Evolutionary conservation across 1,139 yeast genomes (phyloP).

Genomic region (Yamadazyma aaseri): DNA sequence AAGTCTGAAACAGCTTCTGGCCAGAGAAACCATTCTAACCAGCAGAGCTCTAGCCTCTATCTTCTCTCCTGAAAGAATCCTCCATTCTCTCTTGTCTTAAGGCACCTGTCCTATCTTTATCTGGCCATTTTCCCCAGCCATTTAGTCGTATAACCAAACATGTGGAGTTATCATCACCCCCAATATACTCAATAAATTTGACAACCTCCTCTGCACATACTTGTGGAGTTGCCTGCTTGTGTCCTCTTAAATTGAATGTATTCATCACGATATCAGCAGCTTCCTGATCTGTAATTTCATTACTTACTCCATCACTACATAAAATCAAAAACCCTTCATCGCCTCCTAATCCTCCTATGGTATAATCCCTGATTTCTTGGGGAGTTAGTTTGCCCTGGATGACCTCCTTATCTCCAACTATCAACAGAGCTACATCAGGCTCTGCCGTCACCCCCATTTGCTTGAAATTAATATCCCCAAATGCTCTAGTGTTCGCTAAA

Average conservation of each 20-base stretch:
- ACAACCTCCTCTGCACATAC: conserved; percentile 82
- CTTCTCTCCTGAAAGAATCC: conserved; percentile 35
- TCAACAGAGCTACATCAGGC: conserved; percentile 75
- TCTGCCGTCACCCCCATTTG: conserved; percentile 86
- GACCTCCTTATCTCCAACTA: conserved; percentile 53
- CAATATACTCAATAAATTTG: conserved; percentile 78
- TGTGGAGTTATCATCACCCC: conserved; percentile 94
- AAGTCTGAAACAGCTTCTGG: no score
- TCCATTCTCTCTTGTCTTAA: conserved; percentile 72
- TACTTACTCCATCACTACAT: conserved; percentile 86
- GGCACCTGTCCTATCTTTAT: conserved; percentile 77
- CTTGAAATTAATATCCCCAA: conserved; percentile 84
- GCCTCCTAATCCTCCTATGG: conserved; percentile 62
- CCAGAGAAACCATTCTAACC: background rate
- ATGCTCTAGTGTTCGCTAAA: conserved; percentile 88
- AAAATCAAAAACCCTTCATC: conserved; percentile 79
- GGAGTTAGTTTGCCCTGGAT: conserved; percentile 33
- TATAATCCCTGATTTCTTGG: conserved; percentile 38
- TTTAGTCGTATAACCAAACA: conserved; percentile 74
- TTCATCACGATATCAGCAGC: conserved; percentile 80
- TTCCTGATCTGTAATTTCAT: conserved; percentile 82
- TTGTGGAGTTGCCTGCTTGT: conserved; percentile 76
- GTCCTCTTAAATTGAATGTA: conserved; percentile 66
- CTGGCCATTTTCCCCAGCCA: conserved; percentile 96
- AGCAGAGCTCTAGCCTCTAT: conserved; percentile 13